Percentiles rank a stretch among this genome's conserved stretches.
Evolutionary conservation across 2,329 filamentous ascomycete species (phyloP).

Genomic region (Fusarium drepaniforme): DNA sequence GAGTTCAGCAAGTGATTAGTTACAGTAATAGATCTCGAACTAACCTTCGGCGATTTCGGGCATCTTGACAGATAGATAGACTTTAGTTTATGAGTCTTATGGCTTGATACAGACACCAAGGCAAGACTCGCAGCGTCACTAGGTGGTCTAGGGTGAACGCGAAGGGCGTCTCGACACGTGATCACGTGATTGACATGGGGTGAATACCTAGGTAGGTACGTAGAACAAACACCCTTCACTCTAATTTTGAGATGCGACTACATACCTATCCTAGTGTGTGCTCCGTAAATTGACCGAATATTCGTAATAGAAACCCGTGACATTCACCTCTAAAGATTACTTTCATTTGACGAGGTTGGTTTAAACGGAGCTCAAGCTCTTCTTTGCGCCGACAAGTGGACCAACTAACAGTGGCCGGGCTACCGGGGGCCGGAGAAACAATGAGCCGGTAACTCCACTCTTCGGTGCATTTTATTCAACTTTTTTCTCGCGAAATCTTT

Average conservation of each 20-base stretch:
- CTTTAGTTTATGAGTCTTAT: neutral
- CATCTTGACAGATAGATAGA: conserved; percentile 55
- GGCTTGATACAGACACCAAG: neutral
- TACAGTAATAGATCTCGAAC: conserved; percentile 15
- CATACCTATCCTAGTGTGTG: neutral
- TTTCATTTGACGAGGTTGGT: neutral
- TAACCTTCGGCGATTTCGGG: conserved; percentile 73
- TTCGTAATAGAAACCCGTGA: neutral
- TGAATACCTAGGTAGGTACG: neutral
- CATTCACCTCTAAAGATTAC: neutral
- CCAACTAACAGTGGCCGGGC: neutral
- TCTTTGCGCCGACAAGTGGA: conserved; percentile 10
- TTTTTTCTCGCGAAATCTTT: conserved; percentile 46
- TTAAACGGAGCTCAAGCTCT: neutral
- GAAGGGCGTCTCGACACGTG: conserved; percentile 27
- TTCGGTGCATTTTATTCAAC: conserved; percentile 41
- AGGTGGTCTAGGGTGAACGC: conserved; percentile 7
- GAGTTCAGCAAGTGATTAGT: conserved; percentile 7
- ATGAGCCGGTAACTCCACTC: conserved; percentile 29
- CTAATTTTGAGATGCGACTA: neutral
- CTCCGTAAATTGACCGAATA: neutral
- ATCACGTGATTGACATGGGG: conserved; percentile 38
- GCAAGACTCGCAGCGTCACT: conserved; percentile 25
- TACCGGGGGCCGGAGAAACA: conserved; percentile 28
- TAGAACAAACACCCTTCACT: neutral